phyloP scores from a whole-genome alignment of 441 rosid genomes.

The Arabidopsis lyrata region DNA sequence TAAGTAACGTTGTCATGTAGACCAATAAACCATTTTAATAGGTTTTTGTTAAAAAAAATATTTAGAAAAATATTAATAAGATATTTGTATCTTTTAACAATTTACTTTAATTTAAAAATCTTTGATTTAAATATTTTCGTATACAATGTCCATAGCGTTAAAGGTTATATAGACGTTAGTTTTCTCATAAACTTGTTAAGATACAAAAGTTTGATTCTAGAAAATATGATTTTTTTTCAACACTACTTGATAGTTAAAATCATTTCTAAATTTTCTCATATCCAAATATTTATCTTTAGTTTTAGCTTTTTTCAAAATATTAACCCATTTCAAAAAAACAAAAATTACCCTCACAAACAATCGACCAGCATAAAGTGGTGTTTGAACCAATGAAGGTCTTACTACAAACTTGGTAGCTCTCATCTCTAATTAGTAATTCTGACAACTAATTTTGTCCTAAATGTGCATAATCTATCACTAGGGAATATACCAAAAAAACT shows the following conservation, averaged over 20 bases:
- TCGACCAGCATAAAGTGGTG: conserved; percentile 1
- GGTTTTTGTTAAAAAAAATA: too few relatives aligned
- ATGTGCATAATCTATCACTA: not conserved
- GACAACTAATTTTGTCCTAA: conserved; percentile 8
- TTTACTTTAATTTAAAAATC: not conserved
- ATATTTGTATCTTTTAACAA: not conserved
- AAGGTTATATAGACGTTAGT: not conserved
- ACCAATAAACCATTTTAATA: too few relatives aligned
- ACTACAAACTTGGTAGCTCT: not conserved
- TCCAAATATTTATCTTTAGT: not conserved
- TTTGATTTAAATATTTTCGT: not conserved
- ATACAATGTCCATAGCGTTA: too few relatives aligned
- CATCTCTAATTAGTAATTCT: too few relatives aligned
- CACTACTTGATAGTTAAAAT: not conserved
- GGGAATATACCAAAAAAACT: not conserved
- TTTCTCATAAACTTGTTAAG: too few relatives aligned
- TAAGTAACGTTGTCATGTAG: not conserved
- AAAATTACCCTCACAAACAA: not conserved
- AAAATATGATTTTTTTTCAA: too few relatives aligned
- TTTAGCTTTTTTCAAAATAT: not conserved
- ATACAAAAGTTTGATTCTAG: too few relatives aligned
- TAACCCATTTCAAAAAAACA: not conserved
- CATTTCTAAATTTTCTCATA: not conserved
- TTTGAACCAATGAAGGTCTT: not conserved
- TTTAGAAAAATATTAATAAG: not conserved